phyloP scores from a whole-genome alignment of 2,329 filamentous ascomycete species.

The Fusarium neocosmosporiellum region DNA sequence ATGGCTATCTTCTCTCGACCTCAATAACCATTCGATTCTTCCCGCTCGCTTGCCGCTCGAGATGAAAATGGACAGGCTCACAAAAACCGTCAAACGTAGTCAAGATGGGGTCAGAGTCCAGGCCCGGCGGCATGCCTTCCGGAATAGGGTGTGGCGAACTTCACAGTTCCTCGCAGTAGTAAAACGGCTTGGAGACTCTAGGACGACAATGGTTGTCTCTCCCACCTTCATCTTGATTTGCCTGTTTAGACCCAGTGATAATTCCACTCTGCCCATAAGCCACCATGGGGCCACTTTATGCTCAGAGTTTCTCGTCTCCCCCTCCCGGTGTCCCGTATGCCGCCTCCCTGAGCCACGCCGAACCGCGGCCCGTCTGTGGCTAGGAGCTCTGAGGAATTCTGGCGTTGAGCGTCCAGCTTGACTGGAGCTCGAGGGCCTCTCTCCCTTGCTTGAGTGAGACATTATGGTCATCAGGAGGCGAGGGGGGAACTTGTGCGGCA shows the following conservation, averaged over 20 bases:
- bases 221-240: neutral
- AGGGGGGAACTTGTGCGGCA: no score
- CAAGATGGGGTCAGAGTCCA: neutral
- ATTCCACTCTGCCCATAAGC: neutral
- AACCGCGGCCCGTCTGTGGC: neutral
- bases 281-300: slow-evolving; percentile 1
- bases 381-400: neutral
- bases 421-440: neutral
- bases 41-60: neutral
- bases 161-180: neutral
- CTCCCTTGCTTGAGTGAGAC: neutral
- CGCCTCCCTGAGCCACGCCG: slow-evolving; percentile 12
- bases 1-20: neutral
- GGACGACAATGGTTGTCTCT: neutral
- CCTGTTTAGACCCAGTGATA: neutral
- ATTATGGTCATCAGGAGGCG: neutral
- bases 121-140: neutral
- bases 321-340: neutral
- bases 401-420: neutral
- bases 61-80: neutral
- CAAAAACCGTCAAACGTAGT: neutral
- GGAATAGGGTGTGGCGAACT: neutral
- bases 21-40: neutral
- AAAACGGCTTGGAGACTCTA: neutral
- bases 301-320: slow-evolving; percentile 1